Conservation (phyloP, 768 basidiomycete species). For the Chalciporus piperatus region DNA sequence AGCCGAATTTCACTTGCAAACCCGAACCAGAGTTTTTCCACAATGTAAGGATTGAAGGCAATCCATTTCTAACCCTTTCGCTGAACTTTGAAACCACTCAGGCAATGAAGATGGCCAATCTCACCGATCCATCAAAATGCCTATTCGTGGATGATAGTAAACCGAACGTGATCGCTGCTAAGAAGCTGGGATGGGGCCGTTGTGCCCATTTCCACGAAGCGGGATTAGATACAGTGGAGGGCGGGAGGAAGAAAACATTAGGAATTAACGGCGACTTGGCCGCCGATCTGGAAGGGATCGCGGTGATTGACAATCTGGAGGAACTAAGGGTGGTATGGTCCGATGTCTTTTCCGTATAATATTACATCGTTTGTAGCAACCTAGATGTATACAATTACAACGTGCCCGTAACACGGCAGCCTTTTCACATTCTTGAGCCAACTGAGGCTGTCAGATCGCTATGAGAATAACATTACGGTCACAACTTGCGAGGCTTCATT, state of each 20-base stretch:
- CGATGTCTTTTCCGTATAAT: constrained; percentile 57
- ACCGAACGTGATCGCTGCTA: constrained; percentile 66
- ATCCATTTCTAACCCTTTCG: not conserved
- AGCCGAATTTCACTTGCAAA: constrained; percentile 72
- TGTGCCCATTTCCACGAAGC: constrained; percentile 76
- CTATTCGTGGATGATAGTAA: constrained; percentile 80
- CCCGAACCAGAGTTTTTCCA: constrained; percentile 73
- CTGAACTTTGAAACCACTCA: constrained; percentile 24
- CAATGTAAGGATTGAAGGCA: constrained; percentile 39
- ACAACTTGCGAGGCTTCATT: constrained; percentile 77
- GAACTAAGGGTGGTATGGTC: constrained; percentile 71
- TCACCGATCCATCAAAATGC: constrained; percentile 66
- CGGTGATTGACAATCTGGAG: constrained; percentile 55
- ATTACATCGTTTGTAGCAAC: not conserved
- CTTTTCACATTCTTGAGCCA: too few relatives aligned
- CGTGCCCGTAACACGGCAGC: not conserved
- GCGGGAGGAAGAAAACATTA: constrained; percentile 50
- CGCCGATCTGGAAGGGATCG: constrained; percentile 43
- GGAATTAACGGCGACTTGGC: constrained; percentile 36
- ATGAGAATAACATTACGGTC: constrained; percentile 65
- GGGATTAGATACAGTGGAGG: constrained; percentile 62
- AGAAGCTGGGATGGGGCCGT: constrained; percentile 63
- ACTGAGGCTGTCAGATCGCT: not conserved
- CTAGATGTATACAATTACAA: constrained; percentile 3
- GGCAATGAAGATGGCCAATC: constrained; percentile 63